Evolutionary conservation across 2,329 filamentous ascomycete species (phyloP).

Genomic region (Botrytis medusae): DNA sequence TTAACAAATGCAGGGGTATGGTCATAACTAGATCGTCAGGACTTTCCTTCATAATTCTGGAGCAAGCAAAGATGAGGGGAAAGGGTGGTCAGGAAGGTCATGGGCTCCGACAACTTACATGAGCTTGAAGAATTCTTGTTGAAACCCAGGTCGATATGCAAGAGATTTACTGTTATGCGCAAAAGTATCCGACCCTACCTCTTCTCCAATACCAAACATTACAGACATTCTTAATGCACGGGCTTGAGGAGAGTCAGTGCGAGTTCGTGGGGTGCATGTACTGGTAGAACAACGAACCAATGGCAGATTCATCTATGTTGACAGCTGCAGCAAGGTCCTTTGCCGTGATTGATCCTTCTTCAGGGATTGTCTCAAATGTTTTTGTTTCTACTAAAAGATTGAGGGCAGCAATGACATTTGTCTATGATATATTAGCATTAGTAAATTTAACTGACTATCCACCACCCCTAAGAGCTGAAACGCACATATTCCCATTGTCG

Average conservation of each 20-base stretch:
- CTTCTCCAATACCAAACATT: neutral
- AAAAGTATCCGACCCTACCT: neutral
- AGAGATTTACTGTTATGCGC: neutral
- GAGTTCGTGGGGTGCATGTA: neutral
- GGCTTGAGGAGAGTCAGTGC: neutral
- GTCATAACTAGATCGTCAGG: neutral
- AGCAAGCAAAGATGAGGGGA: neutral
- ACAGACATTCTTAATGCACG: neutral
- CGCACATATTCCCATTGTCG: neutral
- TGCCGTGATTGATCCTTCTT: neutral
- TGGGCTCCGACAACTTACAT: neutral
- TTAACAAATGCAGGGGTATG: neutral
- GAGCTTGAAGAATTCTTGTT: neutral
- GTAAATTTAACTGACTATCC: neutral
- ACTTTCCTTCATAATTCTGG: neutral
- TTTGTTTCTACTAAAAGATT: neutral
- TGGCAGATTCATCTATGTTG: neutral
- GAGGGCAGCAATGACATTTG: neutral
- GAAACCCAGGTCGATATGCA: neutral
- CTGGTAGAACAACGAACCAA: neutral
- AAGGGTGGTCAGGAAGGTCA: neutral
- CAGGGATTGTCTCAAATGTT: neutral
- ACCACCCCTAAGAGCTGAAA: neutral
- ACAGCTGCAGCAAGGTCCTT: neutral
- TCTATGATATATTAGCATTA: neutral